These are phyloP conservation scores for Euptelea pleiosperma DNA, from an alignment of 164 flowering plant species.

Conservation along the genomic window DNA sequence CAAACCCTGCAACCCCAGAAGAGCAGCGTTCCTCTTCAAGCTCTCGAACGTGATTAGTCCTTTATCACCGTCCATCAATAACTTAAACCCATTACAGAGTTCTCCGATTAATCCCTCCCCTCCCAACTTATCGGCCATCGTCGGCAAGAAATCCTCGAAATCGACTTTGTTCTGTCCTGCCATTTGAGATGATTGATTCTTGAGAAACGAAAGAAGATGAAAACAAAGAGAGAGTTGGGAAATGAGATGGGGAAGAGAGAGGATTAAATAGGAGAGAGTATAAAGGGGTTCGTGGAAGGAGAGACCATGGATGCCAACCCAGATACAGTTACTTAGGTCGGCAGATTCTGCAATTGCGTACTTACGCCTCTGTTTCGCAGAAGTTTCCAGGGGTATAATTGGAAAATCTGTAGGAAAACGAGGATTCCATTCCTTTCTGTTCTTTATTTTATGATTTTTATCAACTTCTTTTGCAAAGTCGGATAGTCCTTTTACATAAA, in stretches of 20 bases:
- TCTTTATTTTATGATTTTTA: too few relatives aligned
- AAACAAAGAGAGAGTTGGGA: background rate
- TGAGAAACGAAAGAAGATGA: background rate
- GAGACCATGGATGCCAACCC: conserved; percentile 2
- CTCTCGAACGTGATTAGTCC: conserved; percentile 31
- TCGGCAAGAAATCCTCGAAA: conserved; percentile 26
- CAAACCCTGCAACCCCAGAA: conserved; percentile 22
- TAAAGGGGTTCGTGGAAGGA: too few relatives aligned
- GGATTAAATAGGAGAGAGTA: background rate
- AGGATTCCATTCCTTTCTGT: too few relatives aligned
- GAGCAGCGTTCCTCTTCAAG: conserved; percentile 27
- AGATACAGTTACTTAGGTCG: too few relatives aligned
- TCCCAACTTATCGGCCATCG: conserved; percentile 28
- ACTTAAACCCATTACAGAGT: conserved; percentile 27
- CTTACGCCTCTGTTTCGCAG: too few relatives aligned
- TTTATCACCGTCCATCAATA: conserved; percentile 28
- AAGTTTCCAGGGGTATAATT: too few relatives aligned
- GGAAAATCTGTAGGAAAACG: too few relatives aligned
- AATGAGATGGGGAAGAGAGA: background rate
- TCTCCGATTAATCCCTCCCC: conserved; percentile 26
- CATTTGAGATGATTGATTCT: too few relatives aligned
- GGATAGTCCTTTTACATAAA: too few relatives aligned
- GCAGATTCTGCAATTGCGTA: too few relatives aligned
- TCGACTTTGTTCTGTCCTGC: background rate
- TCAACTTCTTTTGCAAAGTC: too few relatives aligned